Base-by-base conservation (phyloP, 176 grass and related monocot species). In the Triticum monococcum region DNA sequence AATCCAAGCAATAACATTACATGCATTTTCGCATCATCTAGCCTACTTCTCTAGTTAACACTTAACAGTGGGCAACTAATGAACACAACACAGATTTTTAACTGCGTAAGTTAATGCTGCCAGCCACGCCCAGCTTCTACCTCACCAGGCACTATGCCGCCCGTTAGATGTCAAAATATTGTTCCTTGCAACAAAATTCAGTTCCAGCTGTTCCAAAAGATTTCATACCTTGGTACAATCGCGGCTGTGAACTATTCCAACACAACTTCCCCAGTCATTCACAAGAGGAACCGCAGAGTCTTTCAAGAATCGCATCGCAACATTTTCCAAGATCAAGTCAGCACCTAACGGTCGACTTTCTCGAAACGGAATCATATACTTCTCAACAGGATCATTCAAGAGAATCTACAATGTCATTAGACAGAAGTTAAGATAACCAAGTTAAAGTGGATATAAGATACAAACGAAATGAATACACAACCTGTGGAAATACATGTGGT, bases 341-440 rank as follows among this genome's bases (percentile, higher is more conserved):
- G 84, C 90, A 83, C 50, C 76, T 78, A 98, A 86, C 33, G 88
- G 94, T 32, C 37, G 79, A 52, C 85, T 83, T 84, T 98, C 94
- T 79, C 82, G 79, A 91, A 98, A 96, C n/a, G 90, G 68, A 79
- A 90, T 80, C 96, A 98, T 96, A 79, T 96, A 96, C 82, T 96
- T 96, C 86, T 94, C 92, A 16, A 98, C 88, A 72, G 92, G 92
- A 88, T 98, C 88, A 90, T 94, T 87, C 69, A 98, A 83, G n/a
- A 91, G 71, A 92, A 98, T 84, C 93, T 96, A 75, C 17, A 75
- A 80, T 78, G 43, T 12, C 24, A 86, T 64, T 12, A 72, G 14
- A 83, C 20, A 68, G n/a, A 50, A 74, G 60, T 78, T 89, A 57
- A 84, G 31, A 66, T 78, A 41, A 23, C 17, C 37, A 78, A 68